Evolutionary conservation across 179 eudicot genomes (phyloP).

Genomic region (Beta corolliflora): DNA sequence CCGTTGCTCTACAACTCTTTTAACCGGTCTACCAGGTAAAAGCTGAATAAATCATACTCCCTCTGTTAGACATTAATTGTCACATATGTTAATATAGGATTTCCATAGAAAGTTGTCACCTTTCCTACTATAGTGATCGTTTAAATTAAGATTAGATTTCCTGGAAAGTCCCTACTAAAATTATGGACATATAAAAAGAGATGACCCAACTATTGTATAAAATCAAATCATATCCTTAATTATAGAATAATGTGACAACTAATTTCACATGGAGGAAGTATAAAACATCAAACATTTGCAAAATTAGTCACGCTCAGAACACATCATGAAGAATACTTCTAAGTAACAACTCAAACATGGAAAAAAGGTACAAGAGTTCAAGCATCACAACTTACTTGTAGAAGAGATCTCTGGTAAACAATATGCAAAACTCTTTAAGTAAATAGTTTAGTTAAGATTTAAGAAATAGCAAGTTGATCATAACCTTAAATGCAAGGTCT

Average conservation of each 20-base stretch:
- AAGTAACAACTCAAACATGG: neutral
- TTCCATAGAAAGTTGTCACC: too few species aligned
- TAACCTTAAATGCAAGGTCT: constrained; percentile 75
- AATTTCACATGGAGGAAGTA: neutral
- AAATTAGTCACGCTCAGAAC: too few species aligned
- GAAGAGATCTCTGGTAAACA: neutral
- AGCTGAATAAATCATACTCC: neutral
- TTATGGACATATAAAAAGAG: too few species aligned
- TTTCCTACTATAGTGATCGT: too few species aligned
- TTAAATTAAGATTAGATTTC: too few species aligned
- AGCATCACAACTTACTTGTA: neutral
- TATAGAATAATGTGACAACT: too few species aligned
- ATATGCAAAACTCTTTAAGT: neutral
- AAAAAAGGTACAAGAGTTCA: neutral
- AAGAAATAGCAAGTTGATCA: constrained; percentile 19
- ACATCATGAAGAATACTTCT: neutral
- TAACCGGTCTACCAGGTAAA: neutral
- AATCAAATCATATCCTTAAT: too few species aligned
- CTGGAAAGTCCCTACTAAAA: too few species aligned
- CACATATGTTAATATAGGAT: too few species aligned
- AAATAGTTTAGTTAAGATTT: neutral
- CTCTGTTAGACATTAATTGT: too few species aligned
- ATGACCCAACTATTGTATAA: too few species aligned
- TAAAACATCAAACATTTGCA: neutral
- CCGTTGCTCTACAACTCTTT: neutral